Evolutionary conservation across 257 asterid species (phyloP), one percentile per base, ranked within the genome.

Genomic region (Petunia axillaris): DNA sequence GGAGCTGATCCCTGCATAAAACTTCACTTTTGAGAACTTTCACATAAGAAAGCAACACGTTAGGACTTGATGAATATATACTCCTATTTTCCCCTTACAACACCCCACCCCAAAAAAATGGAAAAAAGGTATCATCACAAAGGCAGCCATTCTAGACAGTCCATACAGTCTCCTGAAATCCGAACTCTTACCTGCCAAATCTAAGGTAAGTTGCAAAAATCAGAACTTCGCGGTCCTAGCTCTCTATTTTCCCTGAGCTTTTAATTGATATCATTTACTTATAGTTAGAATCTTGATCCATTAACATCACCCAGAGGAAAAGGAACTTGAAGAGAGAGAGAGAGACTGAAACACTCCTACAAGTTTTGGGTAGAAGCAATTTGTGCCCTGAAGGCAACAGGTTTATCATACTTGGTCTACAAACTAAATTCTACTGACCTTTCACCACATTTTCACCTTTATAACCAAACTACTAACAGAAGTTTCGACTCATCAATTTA

Each of bases 1-100:
- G 96, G 89, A 85, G 99, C 85, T 82, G 94, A 85, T 79, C 84
- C 95, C 99, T 95, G 89, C 86, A 87, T 8, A 37, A 59, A 60
- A 82, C 83, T 39, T 54, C 57, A 50, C 54, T 16, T 79, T 48
- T 63, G 70, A 78, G 71, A 40, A 37, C 11, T 15, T 50, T 2
- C 35, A 5, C 62, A 36, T 50, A 7, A 7, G 39, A 25, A 59
- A 59, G 36, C 11, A 71, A 71, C 14, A 53, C 36, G 14, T 39
- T 11, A 41, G 77, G 43, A 76, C 54, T 35, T 38, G 46, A 68
- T 40, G 50, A 67, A 79, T 62, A 76, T 54, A 66, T 58, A 39
- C 5, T 9, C 65, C 13, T 53, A 35, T 41, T 63, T 15, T 9
- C 35, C 14, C 10, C 11, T 0, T 52, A 52, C 15, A 52, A 10